Evolutionary conservation across 257 asterid genomes (phyloP).

Genomic region (Jaltomata sinuosa): DNA sequence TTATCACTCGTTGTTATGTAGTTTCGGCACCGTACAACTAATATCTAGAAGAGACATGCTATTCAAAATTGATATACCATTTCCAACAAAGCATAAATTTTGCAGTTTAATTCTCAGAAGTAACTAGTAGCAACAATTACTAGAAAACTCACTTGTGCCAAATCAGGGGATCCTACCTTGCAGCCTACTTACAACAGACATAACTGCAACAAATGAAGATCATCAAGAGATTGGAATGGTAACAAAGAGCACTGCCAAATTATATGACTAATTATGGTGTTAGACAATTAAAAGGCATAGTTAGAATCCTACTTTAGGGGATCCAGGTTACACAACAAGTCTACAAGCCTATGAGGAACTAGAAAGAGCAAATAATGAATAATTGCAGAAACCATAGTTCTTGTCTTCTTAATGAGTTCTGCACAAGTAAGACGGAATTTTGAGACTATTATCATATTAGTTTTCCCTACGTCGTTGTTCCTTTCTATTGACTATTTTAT

Average conservation of each 20-base stretch:
- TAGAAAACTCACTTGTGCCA: slow-evolving; percentile 57
- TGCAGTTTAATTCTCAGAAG: background rate
- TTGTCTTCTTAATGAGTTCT: background rate
- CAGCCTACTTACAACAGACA: slow-evolving; percentile 95
- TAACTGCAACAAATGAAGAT: slow-evolving; percentile 48
- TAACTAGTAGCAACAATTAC: background rate
- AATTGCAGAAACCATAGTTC: background rate
- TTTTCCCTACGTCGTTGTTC: background rate
- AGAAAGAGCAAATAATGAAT: background rate
- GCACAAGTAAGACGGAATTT: background rate
- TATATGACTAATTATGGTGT: background rate
- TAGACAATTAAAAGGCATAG: background rate
- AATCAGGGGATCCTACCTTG: slow-evolving; percentile 80
- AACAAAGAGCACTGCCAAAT: background rate
- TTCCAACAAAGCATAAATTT: background rate
- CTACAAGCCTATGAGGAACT: background rate
- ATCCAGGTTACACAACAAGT: background rate
- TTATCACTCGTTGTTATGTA: no score
- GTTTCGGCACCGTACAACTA: background rate
- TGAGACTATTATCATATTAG: background rate
- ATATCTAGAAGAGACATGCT: background rate
- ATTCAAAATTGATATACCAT: background rate
- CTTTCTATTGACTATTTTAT: background rate
- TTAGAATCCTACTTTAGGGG: background rate
- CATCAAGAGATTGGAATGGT: background rate